Evolutionary conservation across 2,329 filamentous ascomycete genomes (phyloP), one percentile per base, ranked within the genome.

Genomic region (Xylariaceae sp.): DNA sequence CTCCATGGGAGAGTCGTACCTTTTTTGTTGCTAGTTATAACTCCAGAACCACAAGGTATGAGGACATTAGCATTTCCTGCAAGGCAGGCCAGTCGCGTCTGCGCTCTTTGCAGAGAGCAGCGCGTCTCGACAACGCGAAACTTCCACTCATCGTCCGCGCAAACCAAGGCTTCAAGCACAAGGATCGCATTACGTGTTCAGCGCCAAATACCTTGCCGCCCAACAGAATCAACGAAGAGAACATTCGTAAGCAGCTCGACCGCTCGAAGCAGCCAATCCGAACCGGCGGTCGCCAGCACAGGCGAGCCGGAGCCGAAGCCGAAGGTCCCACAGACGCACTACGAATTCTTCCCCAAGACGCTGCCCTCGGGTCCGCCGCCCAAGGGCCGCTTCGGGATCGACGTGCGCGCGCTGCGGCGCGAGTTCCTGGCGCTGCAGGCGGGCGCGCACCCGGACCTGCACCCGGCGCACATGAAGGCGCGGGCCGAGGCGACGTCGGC

Each of bases 341-440:
- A 97, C 81, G 84, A 87, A 50, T 84, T 97, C 74, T 99, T 99
- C 78, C 92, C 92, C 1, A 70, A 81, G 26, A 89, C 92, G 3
- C 81, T 97, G 3, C 84, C 92, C 0, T 48, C 72, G 1, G 93
- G 93, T 2, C 89, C 91, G 0, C 94, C 94, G 0, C 93, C 93
- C 0, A 49, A 68, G 0, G 88, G 92, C 0, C 80, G 85, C 53
- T 99, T 97, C 79, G 73, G 78, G 11, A 84, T 97, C 67, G 81
- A 96, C 70, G 70, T 83, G 10, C 78, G 81, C 52, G 77, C 82
- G 13, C 82, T 97, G 16, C 89, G 90, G 43, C 83, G 83, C 60
- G 94, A 99, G 70, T 97, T 96, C 75, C 84, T 97, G 11, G 82
- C 84, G 55, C 82, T 97, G 1, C 94, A 99, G 74, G 83, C 86